These are phyloP conservation scores for Tetragonia tetragonoides DNA, from an alignment of 148 eudicot genomes.

Conservation along the genomic window DNA sequence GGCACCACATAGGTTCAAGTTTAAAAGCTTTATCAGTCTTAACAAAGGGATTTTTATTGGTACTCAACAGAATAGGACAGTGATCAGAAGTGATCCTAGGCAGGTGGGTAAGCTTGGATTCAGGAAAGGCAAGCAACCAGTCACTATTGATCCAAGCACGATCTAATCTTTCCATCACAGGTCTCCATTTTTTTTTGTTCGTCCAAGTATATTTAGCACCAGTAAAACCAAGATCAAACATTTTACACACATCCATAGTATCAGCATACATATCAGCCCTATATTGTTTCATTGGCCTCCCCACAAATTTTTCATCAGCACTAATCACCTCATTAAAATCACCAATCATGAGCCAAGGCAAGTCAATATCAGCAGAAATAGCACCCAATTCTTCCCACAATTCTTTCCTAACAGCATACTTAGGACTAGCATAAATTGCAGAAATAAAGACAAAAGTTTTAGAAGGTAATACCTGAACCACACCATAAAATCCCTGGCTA, in stretches of 20 bases:
- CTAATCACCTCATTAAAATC: background rate
- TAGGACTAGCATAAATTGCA: conserved; percentile 1
- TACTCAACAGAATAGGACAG: background rate
- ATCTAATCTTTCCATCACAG: background rate
- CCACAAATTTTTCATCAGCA: background rate
- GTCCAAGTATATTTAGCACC: conserved; percentile 1
- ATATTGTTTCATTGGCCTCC: background rate
- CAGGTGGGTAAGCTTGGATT: background rate
- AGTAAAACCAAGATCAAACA: background rate
- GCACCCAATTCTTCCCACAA: background rate
- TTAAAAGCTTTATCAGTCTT: background rate
- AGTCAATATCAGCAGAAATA: background rate
- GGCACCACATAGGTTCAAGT: background rate
- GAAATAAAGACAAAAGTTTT: background rate
- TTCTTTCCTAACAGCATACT: background rate
- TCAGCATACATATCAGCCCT: background rate
- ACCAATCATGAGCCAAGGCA: background rate
- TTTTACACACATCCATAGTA: background rate
- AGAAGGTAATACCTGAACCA: background rate
- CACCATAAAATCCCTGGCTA: background rate
- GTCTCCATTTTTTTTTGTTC: background rate
- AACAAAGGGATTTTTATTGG: too few species aligned
- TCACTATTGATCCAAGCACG: background rate
- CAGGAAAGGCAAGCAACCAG: background rate
- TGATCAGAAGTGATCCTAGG: background rate